Conservation (phyloP, 225 moss, liverwort and hornwort genomes). For the Anthoceros angustus region DNA sequence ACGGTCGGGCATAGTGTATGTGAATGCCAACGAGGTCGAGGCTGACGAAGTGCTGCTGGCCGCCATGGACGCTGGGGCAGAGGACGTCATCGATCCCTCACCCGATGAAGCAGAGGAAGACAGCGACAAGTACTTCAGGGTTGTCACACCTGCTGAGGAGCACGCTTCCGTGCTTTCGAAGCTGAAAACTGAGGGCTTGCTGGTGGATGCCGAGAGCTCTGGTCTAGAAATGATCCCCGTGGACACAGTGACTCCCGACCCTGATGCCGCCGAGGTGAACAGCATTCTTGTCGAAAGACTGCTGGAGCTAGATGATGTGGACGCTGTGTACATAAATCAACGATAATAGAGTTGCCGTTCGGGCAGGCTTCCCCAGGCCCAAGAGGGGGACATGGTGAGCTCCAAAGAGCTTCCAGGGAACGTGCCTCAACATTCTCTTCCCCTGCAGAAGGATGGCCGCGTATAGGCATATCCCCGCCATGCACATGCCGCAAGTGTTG, state of each 20-base stretch:
- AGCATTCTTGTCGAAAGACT: conserved; percentile 67
- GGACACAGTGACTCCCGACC: conserved; percentile 48
- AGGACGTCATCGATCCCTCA: conserved; percentile 75
- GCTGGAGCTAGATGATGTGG: conserved; percentile 84
- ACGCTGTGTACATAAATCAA: conserved; percentile 76
- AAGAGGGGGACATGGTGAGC: no score
- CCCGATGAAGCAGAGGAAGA: conserved; percentile 43
- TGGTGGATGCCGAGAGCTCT: conserved; percentile 66
- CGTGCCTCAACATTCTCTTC: no score
- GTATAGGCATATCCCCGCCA: no score
- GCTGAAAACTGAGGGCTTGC: conserved; percentile 44
- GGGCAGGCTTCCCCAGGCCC: no score
- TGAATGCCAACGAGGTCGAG: conserved; percentile 31
- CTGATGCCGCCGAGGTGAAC: conserved; percentile 75
- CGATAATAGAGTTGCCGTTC: conserved; percentile 20
- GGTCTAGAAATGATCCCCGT: conserved; percentile 77
- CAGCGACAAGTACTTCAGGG: conserved; percentile 39
- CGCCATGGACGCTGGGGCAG: conserved; percentile 95
- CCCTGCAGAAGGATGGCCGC: no score
- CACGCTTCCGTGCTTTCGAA: conserved; percentile 42
- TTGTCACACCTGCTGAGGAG: conserved; percentile 67
- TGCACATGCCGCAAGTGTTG: no score
- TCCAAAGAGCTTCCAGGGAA: no score
- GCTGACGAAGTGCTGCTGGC: conserved; percentile 69
- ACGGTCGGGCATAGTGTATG: conserved; percentile 64